Evolutionary conservation across 371 early-diverging fungal genomes (phyloP), one percentile per base, ranked within the genome.

Genomic region (Nematocida sp.): DNA sequence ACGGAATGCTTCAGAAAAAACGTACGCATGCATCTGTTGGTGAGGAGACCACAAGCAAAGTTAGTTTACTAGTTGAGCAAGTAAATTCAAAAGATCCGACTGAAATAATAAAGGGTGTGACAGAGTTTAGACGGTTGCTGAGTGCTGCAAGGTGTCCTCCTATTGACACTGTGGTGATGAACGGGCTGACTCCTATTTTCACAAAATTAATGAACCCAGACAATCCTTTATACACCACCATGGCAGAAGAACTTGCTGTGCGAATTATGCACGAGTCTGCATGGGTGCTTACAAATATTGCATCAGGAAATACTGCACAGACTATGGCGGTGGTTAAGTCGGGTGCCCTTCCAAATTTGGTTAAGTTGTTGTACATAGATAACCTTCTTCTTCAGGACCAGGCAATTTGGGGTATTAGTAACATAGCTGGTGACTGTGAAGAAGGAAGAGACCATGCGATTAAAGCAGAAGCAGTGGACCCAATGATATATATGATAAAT

Each of bases 201-300:
- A 94, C 96, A 47, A 92, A 95, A 87, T 94, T 98, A 83, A 88
- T 97, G 75, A 86, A 89, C 70, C 90, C 90, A 61, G 90, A 88
- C 27, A 89, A 94, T 87, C 86, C 91, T 5, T 86, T 92, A 60
- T 84, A 66, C 58, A 39, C 52, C 23, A 58, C n/a, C 56, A 61
- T 61, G 33, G 42, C 58, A 11, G 46, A 78, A 52, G 83, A 83
- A 25, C 15, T 78, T 13, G 56, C 72, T 20, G 62, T 72, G 20
- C 75, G 75, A 20, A 82, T 72, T 40, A 89, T 95, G 93, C 95
- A 97, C 86, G 99, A 98, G 88, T 92, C 97, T 72, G 97, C 97
- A 18, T 99, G 99, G 99, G 97, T 96, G 50, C 89, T 99, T 82
- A 99, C 99, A 74, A 99, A 98, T 89, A 97, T 99, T 87, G 97